Evolutionary conservation across 192 early-diverging fungal species (phyloP).

Genomic region (Oehlia diaphana): DNA sequence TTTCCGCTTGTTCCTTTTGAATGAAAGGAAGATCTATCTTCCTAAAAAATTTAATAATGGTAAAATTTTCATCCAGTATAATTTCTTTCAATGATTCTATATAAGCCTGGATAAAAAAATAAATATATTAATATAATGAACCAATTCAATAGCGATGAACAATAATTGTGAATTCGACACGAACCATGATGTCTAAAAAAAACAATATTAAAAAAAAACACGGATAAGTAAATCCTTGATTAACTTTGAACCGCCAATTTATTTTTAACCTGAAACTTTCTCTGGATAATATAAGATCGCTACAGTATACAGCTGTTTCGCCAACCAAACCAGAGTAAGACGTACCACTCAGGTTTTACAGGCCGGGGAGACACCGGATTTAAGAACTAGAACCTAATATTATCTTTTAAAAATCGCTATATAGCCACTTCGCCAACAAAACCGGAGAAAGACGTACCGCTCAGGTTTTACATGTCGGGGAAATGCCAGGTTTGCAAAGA

Average conservation of each 20-base stretch:
- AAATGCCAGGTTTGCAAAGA: conserved; percentile 26
- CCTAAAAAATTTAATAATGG: conserved; percentile 17
- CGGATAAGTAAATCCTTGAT: neutral
- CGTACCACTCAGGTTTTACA: conserved; percentile 13
- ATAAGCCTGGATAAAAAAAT: conserved; percentile 27
- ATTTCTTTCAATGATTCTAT: conserved; percentile 30
- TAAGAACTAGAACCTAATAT: conserved; percentile 29
- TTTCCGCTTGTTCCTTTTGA: conserved; percentile 22
- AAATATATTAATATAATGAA: conserved; percentile 25
- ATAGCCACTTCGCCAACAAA: conserved; percentile 7
- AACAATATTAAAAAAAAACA: conserved; percentile 16
- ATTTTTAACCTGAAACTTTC: conserved; percentile 27
- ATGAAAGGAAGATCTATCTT: conserved; percentile 21
- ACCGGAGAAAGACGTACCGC: conserved; percentile 19
- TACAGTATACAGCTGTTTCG: conserved; percentile 9
- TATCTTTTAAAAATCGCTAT: conserved; percentile 23
- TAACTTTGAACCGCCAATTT: conserved; percentile 6
- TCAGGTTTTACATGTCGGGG: conserved; percentile 19
- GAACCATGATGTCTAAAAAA: conserved; percentile 26
- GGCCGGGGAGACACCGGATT: conserved; percentile 10
- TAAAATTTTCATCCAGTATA: conserved; percentile 21
- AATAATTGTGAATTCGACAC: conserved; percentile 9
- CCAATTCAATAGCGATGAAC: conserved; percentile 13
- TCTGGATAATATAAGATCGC: conserved; percentile 28
- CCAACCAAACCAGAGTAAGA: conserved; percentile 7